phyloP scores from a whole-genome alignment of 345 rosid species.

The Nasturtium officinale region DNA sequence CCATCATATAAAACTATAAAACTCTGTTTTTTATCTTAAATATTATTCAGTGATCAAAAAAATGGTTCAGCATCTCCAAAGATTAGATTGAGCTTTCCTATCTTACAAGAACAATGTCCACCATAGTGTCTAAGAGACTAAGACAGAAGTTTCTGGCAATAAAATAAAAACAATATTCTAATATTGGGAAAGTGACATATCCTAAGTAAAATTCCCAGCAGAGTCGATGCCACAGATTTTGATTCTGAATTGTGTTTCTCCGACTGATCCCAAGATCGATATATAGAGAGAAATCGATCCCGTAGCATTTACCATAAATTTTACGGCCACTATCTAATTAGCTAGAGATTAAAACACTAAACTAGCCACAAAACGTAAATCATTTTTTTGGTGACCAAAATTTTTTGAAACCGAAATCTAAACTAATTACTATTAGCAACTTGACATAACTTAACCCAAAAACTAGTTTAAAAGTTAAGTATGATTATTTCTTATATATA shows the following conservation, averaged over 20 bases:
- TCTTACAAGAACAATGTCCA: not conserved
- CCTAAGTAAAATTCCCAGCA: too few species aligned
- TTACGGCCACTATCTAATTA: not conserved
- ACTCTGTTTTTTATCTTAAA: too few species aligned
- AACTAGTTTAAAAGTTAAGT: too few species aligned
- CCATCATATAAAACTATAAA: too few species aligned
- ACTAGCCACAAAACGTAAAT: not conserved
- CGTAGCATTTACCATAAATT: not conserved
- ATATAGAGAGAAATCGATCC: not conserved
- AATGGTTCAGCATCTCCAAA: not conserved
- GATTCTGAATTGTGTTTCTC: not conserved
- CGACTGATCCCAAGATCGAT: not conserved
- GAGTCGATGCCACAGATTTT: too few species aligned
- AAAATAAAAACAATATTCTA: not conserved
- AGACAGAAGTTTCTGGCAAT: not conserved
- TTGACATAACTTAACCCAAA: too few species aligned
- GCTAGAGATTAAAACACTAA: not conserved
- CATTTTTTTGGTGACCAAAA: not conserved
- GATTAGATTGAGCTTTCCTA: not conserved
- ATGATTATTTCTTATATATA: too few species aligned
- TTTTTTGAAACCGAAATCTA: not conserved
- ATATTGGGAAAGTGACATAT: too few species aligned
- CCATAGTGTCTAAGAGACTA: not conserved
- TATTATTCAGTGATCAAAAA: not conserved
- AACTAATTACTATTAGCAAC: too few species aligned